Evolutionary conservation across 345 rosid genomes (phyloP), one percentile per base, ranked within the genome.

Genomic region (Eucalyptus pumila): DNA sequence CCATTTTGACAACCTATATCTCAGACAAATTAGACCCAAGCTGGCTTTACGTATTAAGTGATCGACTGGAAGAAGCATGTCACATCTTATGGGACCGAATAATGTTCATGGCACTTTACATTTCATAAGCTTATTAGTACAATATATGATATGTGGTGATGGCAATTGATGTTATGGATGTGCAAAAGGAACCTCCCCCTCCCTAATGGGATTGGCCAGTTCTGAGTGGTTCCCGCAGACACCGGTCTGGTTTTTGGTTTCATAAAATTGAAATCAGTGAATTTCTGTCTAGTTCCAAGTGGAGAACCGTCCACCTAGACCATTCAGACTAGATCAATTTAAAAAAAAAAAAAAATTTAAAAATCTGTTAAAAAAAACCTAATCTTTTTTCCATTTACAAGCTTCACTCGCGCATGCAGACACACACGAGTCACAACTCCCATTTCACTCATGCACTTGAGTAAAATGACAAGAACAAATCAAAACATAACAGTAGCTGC

Each of bases 331-430:
- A 14, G 32, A 62, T 3, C 8, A 27, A 62, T 13, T 27, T 60
- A n/a, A n/a, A n/a, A n/a, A n/a, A n/a, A n/a, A n/a, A n/a, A 1
- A 10, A 10, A 7, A 4, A 0, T 9, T 26, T 27, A 27, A 27
- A 60, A 62, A 13, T 62, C 2, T 62, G 9, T 62, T 62, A 9
- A 24, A 9, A 23, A 60, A 27, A 27, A 62, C 34, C 2, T 62
- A 6, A 62, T 62, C 1, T 62, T 27, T 62, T 14, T 62, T 30
- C 16, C 8, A 13, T 60, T 58, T 27, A 30, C 32, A 27, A 30
- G 2, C 17, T 30, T 30, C n/a, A 62, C 62, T 56, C 1, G 13
- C 1, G 21, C 62, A 56, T 56, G 30, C 14, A 56, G 3, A 24
- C 62, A 23, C 3, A 5, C 30, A 56, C 27, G 1, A 56, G 14